Evolutionary conservation across 108 stramenopile species (phyloP).

Genomic region (Skeletonema potamos): DNA sequence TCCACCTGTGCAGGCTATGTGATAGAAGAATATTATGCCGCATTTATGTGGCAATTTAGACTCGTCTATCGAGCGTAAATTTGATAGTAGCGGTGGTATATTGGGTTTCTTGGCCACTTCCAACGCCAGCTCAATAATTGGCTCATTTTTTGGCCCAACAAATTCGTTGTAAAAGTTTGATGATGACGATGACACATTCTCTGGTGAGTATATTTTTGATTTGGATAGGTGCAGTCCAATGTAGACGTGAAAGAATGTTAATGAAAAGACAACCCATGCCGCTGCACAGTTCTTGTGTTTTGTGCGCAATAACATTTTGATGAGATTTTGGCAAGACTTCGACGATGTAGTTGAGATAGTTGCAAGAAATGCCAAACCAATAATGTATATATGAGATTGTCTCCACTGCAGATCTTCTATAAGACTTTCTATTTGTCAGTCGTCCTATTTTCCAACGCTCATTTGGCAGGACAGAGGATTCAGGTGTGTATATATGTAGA

Average conservation of each 20-base stretch:
- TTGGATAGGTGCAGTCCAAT: neutral
- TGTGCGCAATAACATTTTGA: neutral
- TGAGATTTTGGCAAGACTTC: neutral
- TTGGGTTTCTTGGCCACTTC: constrained; percentile 1
- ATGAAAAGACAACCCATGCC: constrained; percentile 12
- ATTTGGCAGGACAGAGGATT: no score
- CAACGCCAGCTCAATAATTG: neutral
- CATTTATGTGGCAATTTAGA: constrained; percentile 24
- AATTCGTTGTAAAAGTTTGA: constrained; percentile 4
- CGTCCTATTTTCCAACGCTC: no score
- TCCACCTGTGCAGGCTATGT: constrained; percentile 29
- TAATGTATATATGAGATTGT: no score
- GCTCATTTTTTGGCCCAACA: neutral
- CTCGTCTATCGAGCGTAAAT: constrained; percentile 27
- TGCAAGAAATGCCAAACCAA: no score
- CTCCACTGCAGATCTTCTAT: no score
- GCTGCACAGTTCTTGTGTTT: neutral
- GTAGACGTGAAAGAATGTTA: constrained; percentile 14
- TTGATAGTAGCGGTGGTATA: constrained; percentile 5
- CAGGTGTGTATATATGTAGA: no score
- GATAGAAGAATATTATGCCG: constrained; percentile 30
- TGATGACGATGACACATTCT: neutral
- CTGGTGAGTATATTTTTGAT: neutral
- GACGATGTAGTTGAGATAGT: no score
- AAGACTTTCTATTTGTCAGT: no score